Evolutionary conservation across 1,139 yeast genomes (phyloP), one percentile per base, ranked within the genome.

Genomic region (Blastobotrys capitulatus): DNA sequence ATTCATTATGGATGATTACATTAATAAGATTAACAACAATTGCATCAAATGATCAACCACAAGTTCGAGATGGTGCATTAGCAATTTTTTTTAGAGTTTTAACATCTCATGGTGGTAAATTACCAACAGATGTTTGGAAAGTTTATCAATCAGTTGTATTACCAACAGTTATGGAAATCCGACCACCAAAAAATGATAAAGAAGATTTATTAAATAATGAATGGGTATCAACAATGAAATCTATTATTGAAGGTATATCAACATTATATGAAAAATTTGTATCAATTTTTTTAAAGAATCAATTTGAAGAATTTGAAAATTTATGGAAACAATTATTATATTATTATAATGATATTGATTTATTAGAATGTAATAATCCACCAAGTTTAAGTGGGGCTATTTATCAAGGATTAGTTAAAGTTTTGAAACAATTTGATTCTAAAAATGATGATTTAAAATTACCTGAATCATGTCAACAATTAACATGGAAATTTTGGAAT

Each of bases 71-170:
- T 61, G 96, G 96, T 1, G 82, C 96, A 0, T 78, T 88, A 27
- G 95, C 88, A 62, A 90, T 96, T 0, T 80, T 89, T 57, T 87
- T 87, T 66, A 81, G 90, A 57, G 83, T 90, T 38, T 75, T 89
- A 52, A 95, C 88, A 49, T 81, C 90, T 1, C 92, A 86, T 64
- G 88, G 92, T 0, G 62, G 68, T 12, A 70, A 72, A 34, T 70
- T 83, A 37, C 75, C 80, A 1, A 52, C 55, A 1, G 57, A 56
- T 12, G 68, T 65, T 1, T 71, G 75, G 75, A 57, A 59, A 29
- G 61, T 69, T 1, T 67, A 71, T 34, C 64, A 65, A 38, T 53
- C 56, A 20, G 60, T 70, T 22, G 69, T 70, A 2, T 52, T 69
- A n/a, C 67, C 68, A n/a, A 57, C 59, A 1, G 58, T 70, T 22